Base-by-base conservation (phyloP, 164 flowering plant species). In the Magnolia sinica region DNA sequence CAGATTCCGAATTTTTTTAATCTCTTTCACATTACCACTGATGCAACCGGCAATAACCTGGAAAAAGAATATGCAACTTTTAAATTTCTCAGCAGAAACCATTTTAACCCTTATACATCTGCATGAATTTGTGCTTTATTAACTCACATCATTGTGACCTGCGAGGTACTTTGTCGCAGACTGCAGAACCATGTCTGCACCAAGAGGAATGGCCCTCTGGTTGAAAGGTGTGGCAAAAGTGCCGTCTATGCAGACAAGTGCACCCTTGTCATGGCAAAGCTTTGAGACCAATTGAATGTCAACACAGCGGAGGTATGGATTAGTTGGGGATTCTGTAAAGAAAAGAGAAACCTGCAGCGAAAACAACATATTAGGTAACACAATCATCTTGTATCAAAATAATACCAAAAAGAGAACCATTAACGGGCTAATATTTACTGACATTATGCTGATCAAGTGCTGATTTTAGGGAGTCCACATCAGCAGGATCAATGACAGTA, bases 241-340 rank as follows among this genome's bases (percentile, higher is more conserved):
- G 31, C 97, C 97, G 82, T 96, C 99, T 27, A 94, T 86, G 80
- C 94, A 90, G 64, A 96, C 97, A 78, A 92, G 70, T 71, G 97
- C 87, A 74, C 99, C 98, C 80, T 91, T 90, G 29, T 79, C 83
- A 78, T 91, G 99, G 86, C 99, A 96, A 61, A 96, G 84, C 79
- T 91, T 87, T 73, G 99, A 92, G 67, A 96, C 97, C 85, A 91
- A 75, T 83, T 89, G 80, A 77, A 94, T 91, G 80, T 96, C 99
- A 74, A 96, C 92, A 81, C 97, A 92, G 80, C 98, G 88, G 64
- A 96, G 90, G 83, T 89, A 96, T 45, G 99, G 99, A 76, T 96
- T 96, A 37, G 99, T 96, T 64, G 99, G 99, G 74, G 98, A 94
- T 83, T 94, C 99, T 4, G 99, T 91, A 79, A 94, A 96, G 93